These are phyloP conservation scores for Daedaleopsis sinensis DNA, from an alignment of 768 basidiomycete genomes.

Conservation along the genomic window DNA sequence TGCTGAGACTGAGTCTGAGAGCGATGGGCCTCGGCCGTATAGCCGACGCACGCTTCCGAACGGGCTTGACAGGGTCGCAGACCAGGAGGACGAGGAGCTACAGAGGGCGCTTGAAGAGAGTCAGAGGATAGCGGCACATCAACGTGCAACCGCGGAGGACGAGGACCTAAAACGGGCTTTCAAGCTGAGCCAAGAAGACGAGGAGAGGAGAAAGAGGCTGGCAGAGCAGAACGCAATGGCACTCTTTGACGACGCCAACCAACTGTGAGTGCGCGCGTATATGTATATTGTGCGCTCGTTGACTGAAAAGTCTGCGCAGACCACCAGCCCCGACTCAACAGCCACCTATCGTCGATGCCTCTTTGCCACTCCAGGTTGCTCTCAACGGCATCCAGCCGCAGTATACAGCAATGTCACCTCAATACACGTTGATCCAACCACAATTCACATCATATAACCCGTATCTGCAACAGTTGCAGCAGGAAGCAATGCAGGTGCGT, in stretches of 20 bases:
- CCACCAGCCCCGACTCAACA: conserved; percentile 9
- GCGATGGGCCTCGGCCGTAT: conserved; percentile 28
- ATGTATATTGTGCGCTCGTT: neutral
- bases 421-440: conserved; percentile 55
- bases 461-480: conserved; percentile 85
- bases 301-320: conserved; percentile 10
- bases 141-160: conserved; percentile 61
- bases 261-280: conserved; percentile 36
- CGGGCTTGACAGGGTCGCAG: conserved; percentile 21
- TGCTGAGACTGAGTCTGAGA: conserved; percentile 41
- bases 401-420: conserved; percentile 22
- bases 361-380: conserved; percentile 28
- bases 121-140: conserved; percentile 69
- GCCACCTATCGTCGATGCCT: conserved; percentile 24
- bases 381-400: conserved; percentile 25
- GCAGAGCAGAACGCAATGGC: conserved; percentile 71
- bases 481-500: conserved; percentile 71
- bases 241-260: conserved; percentile 83
- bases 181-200: conserved; percentile 85
- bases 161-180: conserved; percentile 78
- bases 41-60: conserved; percentile 5
- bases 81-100: conserved; percentile 79
- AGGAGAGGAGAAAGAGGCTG: conserved; percentile 67
- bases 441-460: conserved; percentile 93
- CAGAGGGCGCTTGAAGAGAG: conserved; percentile 82